Evolutionary conservation across 2,329 filamentous ascomycete genomes (phyloP).

Genomic region (Ascochyta pisi): DNA sequence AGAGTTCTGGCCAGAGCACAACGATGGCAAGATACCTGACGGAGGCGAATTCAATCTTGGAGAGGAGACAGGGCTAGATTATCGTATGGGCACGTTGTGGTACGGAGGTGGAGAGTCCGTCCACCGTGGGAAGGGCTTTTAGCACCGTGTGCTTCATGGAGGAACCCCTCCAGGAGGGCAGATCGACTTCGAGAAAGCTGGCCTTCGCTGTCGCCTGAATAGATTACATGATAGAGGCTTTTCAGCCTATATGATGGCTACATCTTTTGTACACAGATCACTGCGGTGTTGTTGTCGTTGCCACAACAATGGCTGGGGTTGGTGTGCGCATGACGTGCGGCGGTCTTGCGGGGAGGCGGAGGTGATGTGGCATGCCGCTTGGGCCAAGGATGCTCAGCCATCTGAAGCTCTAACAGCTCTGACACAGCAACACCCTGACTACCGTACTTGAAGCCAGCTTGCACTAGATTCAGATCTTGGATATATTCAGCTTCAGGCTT

Average conservation of each 20-base stretch:
- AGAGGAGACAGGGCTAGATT: constrained; percentile 80
- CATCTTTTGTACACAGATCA: background rate
- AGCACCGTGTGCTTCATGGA: background rate
- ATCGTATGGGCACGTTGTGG: constrained; percentile 78
- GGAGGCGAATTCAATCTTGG: constrained; percentile 86
- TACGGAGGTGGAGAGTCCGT: constrained; percentile 75
- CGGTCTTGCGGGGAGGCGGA: constrained; percentile 13
- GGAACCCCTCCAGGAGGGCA: too few species aligned
- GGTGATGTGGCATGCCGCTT: constrained; percentile 16
- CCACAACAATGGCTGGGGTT: background rate
- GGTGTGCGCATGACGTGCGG: constrained; percentile 8
- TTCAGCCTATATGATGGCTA: background rate
- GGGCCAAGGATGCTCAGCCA: constrained; percentile 13
- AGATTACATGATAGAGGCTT: too few species aligned
- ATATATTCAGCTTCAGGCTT: background rate
- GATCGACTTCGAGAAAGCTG: background rate
- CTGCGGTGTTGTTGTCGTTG: background rate
- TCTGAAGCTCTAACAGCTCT: constrained; percentile 25
- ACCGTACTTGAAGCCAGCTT: constrained; percentile 9
- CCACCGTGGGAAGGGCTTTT: constrained; percentile 59
- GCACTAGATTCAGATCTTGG: background rate
- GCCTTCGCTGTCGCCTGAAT: too few species aligned
- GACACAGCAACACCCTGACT: constrained; percentile 24
- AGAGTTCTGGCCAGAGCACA: constrained; percentile 69
- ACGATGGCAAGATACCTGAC: constrained; percentile 50